Evolutionary conservation across 352 stramenopile species (phyloP), one percentile per base, ranked within the genome.

Genomic region (Globisporangium uncinulatum): DNA sequence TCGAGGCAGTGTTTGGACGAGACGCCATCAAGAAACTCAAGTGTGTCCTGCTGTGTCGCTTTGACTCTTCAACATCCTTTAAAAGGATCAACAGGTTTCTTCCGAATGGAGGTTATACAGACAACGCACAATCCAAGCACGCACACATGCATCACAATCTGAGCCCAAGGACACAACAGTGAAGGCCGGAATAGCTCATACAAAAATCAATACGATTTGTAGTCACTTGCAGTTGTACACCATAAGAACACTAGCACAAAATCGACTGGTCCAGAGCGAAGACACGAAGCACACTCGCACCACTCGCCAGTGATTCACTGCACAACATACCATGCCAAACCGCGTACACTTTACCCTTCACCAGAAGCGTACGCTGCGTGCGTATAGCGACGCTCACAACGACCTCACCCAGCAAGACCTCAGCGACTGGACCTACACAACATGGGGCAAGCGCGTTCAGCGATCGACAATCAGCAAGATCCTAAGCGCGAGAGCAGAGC

Each of bases 1-100:
- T 21, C 3, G 19, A 19, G 20, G 56, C 54, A 34, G 54, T 50
- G 36, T 47, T 49, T 24, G 55, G 55, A n/a, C 55, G 46, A 21
- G 46, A 49, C 9, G 46, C 21, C 55, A 61, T 61, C 5, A 7
- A 5, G 39, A 44, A 44, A 29, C 24, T 29, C 24, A 29, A 29
- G 24, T 29, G 24, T 29, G 24, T 29, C 24, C 24, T 29, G 24
- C 24, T 29, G 24, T 29, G 4, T 29, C 24, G 4, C 24, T 29
- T 29, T 29, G 4, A 29, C 24, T 29, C 24, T 29, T 29, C n/a
- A n/a, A n/a, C n/a, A n/a, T n/a, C n/a, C n/a, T n/a, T n/a, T n/a
- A n/a, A n/a, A n/a, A n/a, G n/a, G n/a, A n/a, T n/a, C n/a, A n/a
- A n/a, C n/a, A n/a, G n/a, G n/a, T n/a, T n/a, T n/a, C n/a, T n/a